Evolutionary conservation across 2,329 filamentous ascomycete species (phyloP), one percentile per base, ranked within the genome.

Genomic region (Ophiocordyceps camponoti-floridani): DNA sequence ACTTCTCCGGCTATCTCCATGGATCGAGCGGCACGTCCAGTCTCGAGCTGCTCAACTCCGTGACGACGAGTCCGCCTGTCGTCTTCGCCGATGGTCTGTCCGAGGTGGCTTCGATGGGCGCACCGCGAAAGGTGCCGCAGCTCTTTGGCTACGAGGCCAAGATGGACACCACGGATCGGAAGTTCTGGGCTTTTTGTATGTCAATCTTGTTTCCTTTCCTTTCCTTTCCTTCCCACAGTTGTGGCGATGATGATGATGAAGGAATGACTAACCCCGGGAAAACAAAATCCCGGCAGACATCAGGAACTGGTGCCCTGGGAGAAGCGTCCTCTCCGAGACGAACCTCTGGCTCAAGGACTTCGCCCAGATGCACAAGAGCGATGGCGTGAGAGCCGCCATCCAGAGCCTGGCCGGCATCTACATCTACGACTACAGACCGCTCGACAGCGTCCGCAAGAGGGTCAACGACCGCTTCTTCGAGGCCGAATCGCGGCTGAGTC

Each of bases 311-410:
- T 65, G 62, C 33, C 59, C 62, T 1, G 63, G 63, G 6, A 54
- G 63, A 41, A 65, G 59, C 45, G 56, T 66, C 14, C 50, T 65
- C 3, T 47, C 47, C 7, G 56, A 54, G 13, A 63, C 62, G 18
- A 66, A 66, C 46, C 52, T 62, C 2, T 66, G 63, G 63, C 49
- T 64, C 14, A 56, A 54, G 10, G 61, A 66, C 40, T 62, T 66
- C 42, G 61, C 60, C 5, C 53, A 56, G n/a, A 62, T 65, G 59
- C 58, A 61, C 19, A 53, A 57, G 23, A 56, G 54, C 26, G 47
- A 51, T 13, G 61, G 61, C 18, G 59, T 66, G 9, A 50, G 54
- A 4, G 52, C 56, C 26, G 63, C 63, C 6, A 63, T 66, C n/a
- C 59, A 63, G 40, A 62, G 62, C 19, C 53, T 66, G 2, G 61